These are phyloP conservation scores for Boletellus emodensis DNA, from an alignment of 768 basidiomycete genomes.

Conservation along the genomic window DNA sequence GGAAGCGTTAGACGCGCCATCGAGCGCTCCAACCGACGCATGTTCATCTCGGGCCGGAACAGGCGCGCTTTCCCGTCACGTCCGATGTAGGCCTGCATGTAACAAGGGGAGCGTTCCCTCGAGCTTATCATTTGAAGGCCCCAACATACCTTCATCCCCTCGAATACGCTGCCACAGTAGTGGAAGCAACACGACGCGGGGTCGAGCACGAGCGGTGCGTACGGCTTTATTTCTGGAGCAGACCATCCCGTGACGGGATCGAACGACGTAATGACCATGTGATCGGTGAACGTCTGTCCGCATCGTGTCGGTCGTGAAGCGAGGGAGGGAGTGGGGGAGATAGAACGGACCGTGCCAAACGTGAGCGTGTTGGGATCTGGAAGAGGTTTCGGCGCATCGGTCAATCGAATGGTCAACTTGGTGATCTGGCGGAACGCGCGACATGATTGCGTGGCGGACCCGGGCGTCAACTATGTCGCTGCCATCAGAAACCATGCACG, in stretches of 20 bases:
- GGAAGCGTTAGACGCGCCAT: conserved; percentile 71
- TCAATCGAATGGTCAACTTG: conserved; percentile 45
- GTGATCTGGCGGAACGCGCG: conserved; percentile 46
- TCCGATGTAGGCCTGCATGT: conserved; percentile 57
- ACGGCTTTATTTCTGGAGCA: conserved; percentile 68
- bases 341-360: conserved; percentile 53
- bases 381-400: conserved; percentile 47
- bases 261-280: conserved; percentile 72
- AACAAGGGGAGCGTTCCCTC: background rate
- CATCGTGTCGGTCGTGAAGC: too few species aligned
- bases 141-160: conserved; percentile 58
- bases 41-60: conserved; percentile 83
- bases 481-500: background rate
- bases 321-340: background rate
- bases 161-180: conserved; percentile 57
- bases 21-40: conserved; percentile 72
- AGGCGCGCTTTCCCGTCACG: conserved; percentile 70
- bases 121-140: background rate
- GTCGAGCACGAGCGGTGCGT: conserved; percentile 56
- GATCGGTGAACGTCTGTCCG: conserved; percentile 60
- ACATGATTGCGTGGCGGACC: background rate
- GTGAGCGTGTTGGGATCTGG: conserved; percentile 43
- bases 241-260: conserved; percentile 65
- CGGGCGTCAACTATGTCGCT: background rate
- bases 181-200: conserved; percentile 55